Percentiles rank a stretch among this genome's conserved stretches.
These are phyloP conservation scores for Phlebiopsis flavidoalba DNA, from an alignment of 768 basidiomycete species.

Conservation along the genomic window DNA sequence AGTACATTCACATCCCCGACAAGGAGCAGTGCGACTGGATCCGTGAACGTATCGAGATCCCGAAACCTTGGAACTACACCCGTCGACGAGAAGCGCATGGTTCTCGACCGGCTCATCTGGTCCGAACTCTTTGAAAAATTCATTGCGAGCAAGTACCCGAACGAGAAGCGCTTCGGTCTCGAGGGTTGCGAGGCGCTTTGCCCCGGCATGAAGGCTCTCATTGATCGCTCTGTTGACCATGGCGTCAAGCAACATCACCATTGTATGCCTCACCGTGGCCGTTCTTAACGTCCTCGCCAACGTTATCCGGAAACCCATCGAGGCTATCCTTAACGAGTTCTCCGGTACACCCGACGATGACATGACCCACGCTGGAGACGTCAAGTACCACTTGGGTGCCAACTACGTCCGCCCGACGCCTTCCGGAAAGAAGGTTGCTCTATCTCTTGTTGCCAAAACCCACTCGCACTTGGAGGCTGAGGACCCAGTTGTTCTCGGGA, in stretches of 20 bases:
- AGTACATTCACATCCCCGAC: conserved; percentile 95
- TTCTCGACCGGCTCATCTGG: conserved; percentile 98
- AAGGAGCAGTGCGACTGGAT: conserved; percentile 99
- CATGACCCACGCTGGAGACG: conserved; percentile 88
- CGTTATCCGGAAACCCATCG: conserved; percentile 97
- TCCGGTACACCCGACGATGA: conserved; percentile 63
- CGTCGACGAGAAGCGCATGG: conserved; percentile 98
- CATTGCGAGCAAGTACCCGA: conserved; percentile 97
- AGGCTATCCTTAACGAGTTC: conserved; percentile 97
- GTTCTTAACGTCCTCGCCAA: conserved; percentile 97
- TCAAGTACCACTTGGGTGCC: conserved; percentile 98
- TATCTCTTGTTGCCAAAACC: conserved; percentile 93
- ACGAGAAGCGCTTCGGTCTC: conserved; percentile 98
- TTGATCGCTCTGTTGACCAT: conserved; percentile 95
- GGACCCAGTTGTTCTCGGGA: conserved; percentile 96
- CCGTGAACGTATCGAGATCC: conserved; percentile 90
- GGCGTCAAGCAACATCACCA: conserved; percentile 96
- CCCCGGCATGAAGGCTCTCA: conserved; percentile 99
- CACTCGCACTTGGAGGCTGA: conserved; percentile 97
- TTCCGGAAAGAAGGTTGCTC: conserved; percentile 93
- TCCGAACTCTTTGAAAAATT: conserved; percentile 99
- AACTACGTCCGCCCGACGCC: conserved; percentile 98
- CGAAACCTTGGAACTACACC: conserved; percentile 97
- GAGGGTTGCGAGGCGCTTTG: conserved; percentile 97
- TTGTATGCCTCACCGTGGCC: conserved; percentile 99